Evolutionary conservation across 2,329 filamentous ascomycete species (phyloP).

Genomic region (Eurotiales sp.): DNA sequence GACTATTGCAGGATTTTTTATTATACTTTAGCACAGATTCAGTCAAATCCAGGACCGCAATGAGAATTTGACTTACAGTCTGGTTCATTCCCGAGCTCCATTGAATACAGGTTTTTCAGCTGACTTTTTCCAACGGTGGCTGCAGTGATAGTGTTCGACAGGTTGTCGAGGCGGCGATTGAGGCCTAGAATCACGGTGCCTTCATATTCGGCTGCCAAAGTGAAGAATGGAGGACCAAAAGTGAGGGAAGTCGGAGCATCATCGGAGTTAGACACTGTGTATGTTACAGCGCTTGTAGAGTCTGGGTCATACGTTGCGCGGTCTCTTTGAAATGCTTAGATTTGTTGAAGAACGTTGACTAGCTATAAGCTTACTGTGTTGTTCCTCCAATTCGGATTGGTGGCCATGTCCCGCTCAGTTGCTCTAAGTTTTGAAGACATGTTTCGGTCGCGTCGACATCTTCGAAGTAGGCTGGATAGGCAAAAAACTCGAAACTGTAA

Average conservation of each 20-base stretch:
- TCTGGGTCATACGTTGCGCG: slow-evolving; percentile 50
- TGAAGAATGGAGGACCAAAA: slow-evolving; percentile 52
- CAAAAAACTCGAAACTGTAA: slow-evolving; percentile 53
- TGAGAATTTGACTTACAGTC: no score
- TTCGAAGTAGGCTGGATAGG: slow-evolving; percentile 53
- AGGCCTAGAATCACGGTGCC: slow-evolving; percentile 51
- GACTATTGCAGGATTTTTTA: slow-evolving; percentile 20
- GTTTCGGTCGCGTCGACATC: slow-evolving; percentile 50
- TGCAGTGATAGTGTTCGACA: slow-evolving; percentile 53
- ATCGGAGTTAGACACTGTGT: slow-evolving; percentile 45
- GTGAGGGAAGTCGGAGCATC: slow-evolving; percentile 51
- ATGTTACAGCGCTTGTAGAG: slow-evolving; percentile 47
- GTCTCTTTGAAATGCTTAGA: slow-evolving; percentile 34
- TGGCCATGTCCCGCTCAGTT: slow-evolving; percentile 50
- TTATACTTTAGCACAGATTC: no score
- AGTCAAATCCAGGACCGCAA: no score
- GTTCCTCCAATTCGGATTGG: slow-evolving; percentile 58
- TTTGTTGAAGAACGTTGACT: slow-evolving; percentile 1
- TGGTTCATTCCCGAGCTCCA: slow-evolving; percentile 58
- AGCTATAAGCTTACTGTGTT: slow-evolving; percentile 42
- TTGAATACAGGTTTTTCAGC: slow-evolving; percentile 51
- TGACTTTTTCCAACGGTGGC: slow-evolving; percentile 43
- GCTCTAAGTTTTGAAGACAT: slow-evolving; percentile 52
- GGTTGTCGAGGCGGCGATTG: slow-evolving; percentile 52
- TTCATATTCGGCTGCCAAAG: slow-evolving; percentile 46